A percentile compares a stretch with the other conserved stretches of the same genome.
Evolutionary conservation across 73 alveolate species (phyloP).

Genomic region (Paramecium octaurelia): DNA sequence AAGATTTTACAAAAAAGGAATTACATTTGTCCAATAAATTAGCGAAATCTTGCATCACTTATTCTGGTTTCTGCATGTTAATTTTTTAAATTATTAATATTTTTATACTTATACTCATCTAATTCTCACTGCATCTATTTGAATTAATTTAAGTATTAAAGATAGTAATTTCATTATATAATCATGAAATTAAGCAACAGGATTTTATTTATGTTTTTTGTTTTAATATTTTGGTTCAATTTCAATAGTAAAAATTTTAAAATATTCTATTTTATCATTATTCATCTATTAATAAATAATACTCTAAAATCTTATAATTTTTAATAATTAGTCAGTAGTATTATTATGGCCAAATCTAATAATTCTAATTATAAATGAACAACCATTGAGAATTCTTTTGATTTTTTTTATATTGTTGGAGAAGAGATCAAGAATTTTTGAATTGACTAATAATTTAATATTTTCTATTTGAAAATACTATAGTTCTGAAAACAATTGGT

Average conservation of each 20-base stretch:
- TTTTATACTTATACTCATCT: not conserved
- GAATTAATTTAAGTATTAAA: not conserved
- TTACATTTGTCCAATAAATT: slow-evolving; percentile 29
- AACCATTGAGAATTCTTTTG: slow-evolving; percentile 78
- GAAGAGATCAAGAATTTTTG: slow-evolving; percentile 82
- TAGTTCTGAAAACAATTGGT: too few species aligned
- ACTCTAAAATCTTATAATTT: not conserved
- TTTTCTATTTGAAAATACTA: slow-evolving; percentile 91
- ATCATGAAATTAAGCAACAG: slow-evolving; percentile 38
- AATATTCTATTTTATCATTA: not conserved
- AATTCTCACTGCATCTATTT: slow-evolving; percentile 28
- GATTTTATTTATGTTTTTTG: not conserved
- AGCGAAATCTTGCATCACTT: slow-evolving; percentile 44
- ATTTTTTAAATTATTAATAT: not conserved
- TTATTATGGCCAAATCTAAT: slow-evolving; percentile 93
- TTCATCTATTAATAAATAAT: not conserved
- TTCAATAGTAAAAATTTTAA: not conserved
- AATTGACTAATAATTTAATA: slow-evolving; percentile 36
- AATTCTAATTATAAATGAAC: slow-evolving; percentile 55
- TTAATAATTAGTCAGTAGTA: slow-evolving; percentile 46
- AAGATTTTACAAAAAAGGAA: not conserved
- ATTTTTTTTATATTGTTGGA: slow-evolving; percentile 87
- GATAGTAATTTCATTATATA: not conserved
- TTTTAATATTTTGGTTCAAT: not conserved
- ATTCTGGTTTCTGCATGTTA: slow-evolving; percentile 41